These are phyloP conservation scores for Ephemerocybe angulata DNA, from an alignment of 768 basidiomycete species.

Conservation along the genomic window DNA sequence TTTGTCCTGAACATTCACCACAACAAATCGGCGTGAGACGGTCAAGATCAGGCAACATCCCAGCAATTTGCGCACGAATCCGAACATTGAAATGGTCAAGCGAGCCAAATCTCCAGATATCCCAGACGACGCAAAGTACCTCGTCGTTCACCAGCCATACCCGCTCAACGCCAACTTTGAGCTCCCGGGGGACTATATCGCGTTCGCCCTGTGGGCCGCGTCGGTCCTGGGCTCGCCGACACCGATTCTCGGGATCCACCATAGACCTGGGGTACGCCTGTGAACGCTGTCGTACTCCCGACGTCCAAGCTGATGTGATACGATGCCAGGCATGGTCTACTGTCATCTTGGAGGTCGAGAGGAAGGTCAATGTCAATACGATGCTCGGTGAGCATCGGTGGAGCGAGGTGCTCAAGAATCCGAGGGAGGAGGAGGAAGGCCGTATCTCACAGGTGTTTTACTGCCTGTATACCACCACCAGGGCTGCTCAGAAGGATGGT, in stretches of 20 bases:
- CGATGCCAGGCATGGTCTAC: constrained; percentile 38
- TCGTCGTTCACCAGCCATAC: constrained; percentile 46
- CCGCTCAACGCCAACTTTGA: constrained; percentile 48
- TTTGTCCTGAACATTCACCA: no score
- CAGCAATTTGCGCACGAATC: no score
- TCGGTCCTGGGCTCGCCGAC: constrained; percentile 33
- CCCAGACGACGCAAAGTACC: constrained; percentile 45
- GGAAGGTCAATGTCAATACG: constrained; percentile 30
- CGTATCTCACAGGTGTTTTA: constrained; percentile 41
- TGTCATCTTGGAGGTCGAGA: constrained; percentile 47
- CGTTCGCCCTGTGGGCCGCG: constrained; percentile 47
- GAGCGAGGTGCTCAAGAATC: constrained; percentile 41
- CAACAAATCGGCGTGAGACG: no score
- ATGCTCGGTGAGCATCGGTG: constrained; percentile 52
- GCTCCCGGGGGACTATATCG: constrained; percentile 33
- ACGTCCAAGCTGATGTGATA: not conserved
- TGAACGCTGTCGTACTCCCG: no score
- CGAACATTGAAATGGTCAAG: no score
- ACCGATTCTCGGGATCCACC: constrained; percentile 39
- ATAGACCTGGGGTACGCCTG: constrained; percentile 47
- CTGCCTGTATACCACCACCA: constrained; percentile 36
- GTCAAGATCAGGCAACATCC: no score
- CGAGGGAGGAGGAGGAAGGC: constrained; percentile 33
- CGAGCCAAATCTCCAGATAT: constrained; percentile 36
- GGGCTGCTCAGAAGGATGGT: constrained; percentile 50